Evolutionary conservation across 495 filamentous ascomycete genomes (phyloP), one percentile per base, ranked within the genome.

Genomic region (Thermochaetoides thermophila): DNA sequence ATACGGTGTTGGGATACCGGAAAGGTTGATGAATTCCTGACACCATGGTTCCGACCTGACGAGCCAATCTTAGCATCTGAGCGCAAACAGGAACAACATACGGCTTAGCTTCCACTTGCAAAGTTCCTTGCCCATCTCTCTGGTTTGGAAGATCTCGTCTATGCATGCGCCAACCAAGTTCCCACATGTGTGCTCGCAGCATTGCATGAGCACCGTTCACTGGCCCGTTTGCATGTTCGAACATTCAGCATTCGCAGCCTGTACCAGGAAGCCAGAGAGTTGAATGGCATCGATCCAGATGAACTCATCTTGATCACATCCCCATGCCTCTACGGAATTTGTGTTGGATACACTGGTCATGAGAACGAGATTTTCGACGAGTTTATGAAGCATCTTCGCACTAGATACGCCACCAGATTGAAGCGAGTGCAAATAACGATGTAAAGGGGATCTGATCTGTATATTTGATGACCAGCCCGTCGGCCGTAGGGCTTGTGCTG

Each of bases 281-380:
- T 15, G 3, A 21, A 32, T n/a, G 35, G 13, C 20, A 38, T 38
- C 2, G 29, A 38, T n/a, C 3, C 21, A 5, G 35, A 38, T 12
- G 35, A 38, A 5, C 16, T 31, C 13, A 22, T 29, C 1, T 21
- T 32, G 5, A 21, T 17, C 7, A 32, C 29, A 1, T 38, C 35
- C 4, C 35, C 35, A 3, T 38, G 35, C 23, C 35, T 38, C 21
- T 38, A 38, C 23, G 27, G 29, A 28, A 21, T 32, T 23, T 5
- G 21, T 12, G 15, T 17, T 2, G 27, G 3, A 3, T 38, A n/a
- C 16, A n/a, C n/a, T n/a, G n/a, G n/a, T n/a, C n/a, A n/a, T n/a
- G n/a, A n/a, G n/a, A n/a, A n/a, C n/a, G n/a, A n/a, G n/a, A n/a
- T n/a, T n/a, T n/a, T n/a, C n/a, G n/a, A n/a, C n/a, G n/a, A n/a